Evolutionary conservation across 345 rosid species (phyloP).

Genomic region (Gossypium raimondii): DNA sequence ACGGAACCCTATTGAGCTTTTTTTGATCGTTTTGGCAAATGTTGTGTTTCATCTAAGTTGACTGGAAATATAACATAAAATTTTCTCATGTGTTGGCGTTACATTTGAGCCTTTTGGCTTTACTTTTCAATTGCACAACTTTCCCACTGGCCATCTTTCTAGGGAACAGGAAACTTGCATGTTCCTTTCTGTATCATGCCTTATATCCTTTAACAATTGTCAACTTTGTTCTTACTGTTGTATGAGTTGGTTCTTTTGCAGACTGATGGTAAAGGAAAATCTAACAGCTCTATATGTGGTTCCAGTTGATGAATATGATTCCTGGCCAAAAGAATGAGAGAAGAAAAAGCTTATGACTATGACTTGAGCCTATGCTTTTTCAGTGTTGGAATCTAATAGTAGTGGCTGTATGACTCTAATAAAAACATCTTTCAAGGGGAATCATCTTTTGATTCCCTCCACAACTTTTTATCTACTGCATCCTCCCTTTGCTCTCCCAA

Average conservation of each 20-base stretch:
- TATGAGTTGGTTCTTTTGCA: neutral
- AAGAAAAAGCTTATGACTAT: too few species aligned
- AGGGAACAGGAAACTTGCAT: neutral
- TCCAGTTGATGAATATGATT: neutral
- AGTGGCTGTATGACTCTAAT: too few species aligned
- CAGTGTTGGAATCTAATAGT: too few species aligned
- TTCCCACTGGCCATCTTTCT: neutral
- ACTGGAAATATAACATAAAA: conserved; percentile 1
- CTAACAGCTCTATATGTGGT: neutral
- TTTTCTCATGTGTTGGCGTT: neutral
- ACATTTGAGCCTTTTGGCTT: neutral
- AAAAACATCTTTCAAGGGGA: too few species aligned
- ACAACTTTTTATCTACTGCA: too few species aligned
- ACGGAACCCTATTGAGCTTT: conserved; percentile 21
- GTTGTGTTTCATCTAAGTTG: conserved; percentile 13
- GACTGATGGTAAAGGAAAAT: neutral
- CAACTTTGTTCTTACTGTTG: neutral
- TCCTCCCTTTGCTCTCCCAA: too few species aligned
- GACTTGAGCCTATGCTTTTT: too few species aligned
- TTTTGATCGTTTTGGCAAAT: conserved; percentile 13
- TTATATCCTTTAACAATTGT: neutral
- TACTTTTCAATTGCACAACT: neutral
- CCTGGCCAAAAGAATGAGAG: too few species aligned
- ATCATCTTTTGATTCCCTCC: too few species aligned
- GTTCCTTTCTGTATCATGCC: neutral